Evolutionary conservation across 768 basidiomycete genomes (phyloP), one percentile per base, ranked within the genome.

Genomic region (Tylopilus intermedius): DNA sequence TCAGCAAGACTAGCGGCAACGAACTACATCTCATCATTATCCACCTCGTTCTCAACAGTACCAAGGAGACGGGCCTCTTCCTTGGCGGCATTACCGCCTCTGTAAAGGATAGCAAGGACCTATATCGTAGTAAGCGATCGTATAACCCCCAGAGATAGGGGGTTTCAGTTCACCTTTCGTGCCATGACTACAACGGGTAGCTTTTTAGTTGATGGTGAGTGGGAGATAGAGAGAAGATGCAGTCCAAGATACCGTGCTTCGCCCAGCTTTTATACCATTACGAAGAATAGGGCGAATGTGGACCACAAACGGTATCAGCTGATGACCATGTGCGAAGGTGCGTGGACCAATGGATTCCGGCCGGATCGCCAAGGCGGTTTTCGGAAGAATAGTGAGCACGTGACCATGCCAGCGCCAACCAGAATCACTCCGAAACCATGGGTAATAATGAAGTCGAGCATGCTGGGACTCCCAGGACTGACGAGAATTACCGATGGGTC

Each of bases 21-120:
- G 4, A 24, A 50, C 27, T 21, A 44, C 44, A 42, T 45, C 15
- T 32, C 6, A 4, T 37, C 22, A 15, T 45, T 40, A 49, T 65
- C 27, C 62, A 83, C 87, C 76, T 83, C 75, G 71, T 92, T 93
- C 70, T 93, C 86, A 52, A 82, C 76, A 18, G 90, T 88, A 47
- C 90, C 90, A 22, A 90, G 76, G 24, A 90, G 81, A 68, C 87
- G 83, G 38, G 84, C 79, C 68, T 90, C 87, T 59, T 84, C 71
- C 58, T 71, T 58, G 53, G 88, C 87, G 53, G 85, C 81, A 54
- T 80, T 61, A 63, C 75, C 77, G 62, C 88, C 88, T 56, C 78
- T 75, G 72, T 88, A 89, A 45, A 89, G 77, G 62, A 89, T 83
- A 64, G 84, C 84, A 44, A 90, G 78, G 61, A 90, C 71, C 84